phyloP scores from a whole-genome alignment of 805 yeast species.

The Candida sphagnicola region DNA sequence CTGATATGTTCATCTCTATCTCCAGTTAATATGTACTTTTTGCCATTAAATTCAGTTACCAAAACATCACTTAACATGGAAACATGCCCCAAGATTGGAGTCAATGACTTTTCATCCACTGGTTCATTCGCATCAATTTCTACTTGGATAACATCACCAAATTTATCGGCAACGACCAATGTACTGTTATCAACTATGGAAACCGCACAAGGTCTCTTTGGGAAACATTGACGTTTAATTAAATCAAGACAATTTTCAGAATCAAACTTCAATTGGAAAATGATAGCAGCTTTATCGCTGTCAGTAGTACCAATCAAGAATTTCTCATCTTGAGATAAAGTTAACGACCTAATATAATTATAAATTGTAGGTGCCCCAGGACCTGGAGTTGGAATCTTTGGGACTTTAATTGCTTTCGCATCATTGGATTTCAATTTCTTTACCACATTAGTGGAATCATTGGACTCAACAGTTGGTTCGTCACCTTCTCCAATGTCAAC shows the following conservation, averaged over 20 bases:
- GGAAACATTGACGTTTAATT: slow-evolving; percentile 69
- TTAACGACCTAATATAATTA: slow-evolving; percentile 64
- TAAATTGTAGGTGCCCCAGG: slow-evolving; percentile 65
- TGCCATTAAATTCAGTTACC: slow-evolving; percentile 34
- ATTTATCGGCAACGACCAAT: slow-evolving; percentile 83
- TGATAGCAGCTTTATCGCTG: slow-evolving; percentile 74
- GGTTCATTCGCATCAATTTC: slow-evolving; percentile 35
- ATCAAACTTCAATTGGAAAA: slow-evolving; percentile 44
- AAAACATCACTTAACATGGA: slow-evolving; percentile 87
- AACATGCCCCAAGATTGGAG: slow-evolving; percentile 90
- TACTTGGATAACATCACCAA: slow-evolving; percentile 86
- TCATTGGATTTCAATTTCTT: slow-evolving; percentile 29
- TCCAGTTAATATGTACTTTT: slow-evolving; percentile 63
- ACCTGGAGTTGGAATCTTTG: slow-evolving; percentile 60
- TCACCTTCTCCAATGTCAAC: background rate
- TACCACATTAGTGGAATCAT: slow-evolving; percentile 6
- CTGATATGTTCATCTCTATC: slow-evolving; percentile 97
- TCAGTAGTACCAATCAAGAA: slow-evolving; percentile 70
- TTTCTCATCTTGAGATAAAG: slow-evolving; percentile 46
- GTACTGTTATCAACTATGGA: slow-evolving; percentile 47
- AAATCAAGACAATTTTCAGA: slow-evolving; percentile 42
- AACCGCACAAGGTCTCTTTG: slow-evolving; percentile 90
- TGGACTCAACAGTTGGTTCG: slow-evolving; percentile 7
- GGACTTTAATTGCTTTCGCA: slow-evolving; percentile 22
- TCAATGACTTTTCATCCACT: slow-evolving; percentile 39